phyloP scores from a whole-genome alignment of 106 monocot species.

The Cymbidium sinense region DNA sequence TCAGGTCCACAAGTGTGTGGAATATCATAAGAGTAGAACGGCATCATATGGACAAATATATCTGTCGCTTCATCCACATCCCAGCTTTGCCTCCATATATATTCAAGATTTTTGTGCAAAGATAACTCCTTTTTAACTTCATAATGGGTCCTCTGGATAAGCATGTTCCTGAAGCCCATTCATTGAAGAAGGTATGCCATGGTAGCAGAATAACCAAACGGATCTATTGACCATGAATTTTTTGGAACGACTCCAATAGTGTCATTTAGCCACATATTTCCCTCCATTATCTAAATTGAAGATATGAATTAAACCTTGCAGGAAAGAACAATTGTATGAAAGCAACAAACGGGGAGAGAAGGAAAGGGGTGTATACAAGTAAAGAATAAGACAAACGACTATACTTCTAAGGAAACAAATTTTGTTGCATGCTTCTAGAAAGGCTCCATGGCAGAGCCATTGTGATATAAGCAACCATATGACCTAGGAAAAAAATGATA shows the following conservation, averaged over 20 bases:
- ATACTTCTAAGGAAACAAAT: too few species aligned
- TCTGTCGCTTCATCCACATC: conserved; percentile 85
- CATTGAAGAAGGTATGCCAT: conserved; percentile 90
- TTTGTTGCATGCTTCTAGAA: too few species aligned
- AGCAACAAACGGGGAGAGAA: neutral
- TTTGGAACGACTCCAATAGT: conserved; percentile 84
- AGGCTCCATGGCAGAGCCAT: too few species aligned
- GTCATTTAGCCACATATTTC: conserved; percentile 91
- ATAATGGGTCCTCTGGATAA: conserved; percentile 97
- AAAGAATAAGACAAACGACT: too few species aligned
- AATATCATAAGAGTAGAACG: conserved; percentile 98
- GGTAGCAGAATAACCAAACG: conserved; percentile 95
- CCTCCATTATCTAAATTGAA: conserved; percentile 75
- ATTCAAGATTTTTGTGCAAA: conserved; percentile 74
- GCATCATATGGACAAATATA: conserved; percentile 99
- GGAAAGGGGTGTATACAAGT: neutral
- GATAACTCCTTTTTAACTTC: conserved; percentile 94
- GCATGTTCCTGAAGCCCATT: conserved; percentile 96
- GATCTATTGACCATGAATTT: conserved; percentile 97
- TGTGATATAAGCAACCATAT: too few species aligned
- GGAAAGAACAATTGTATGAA: neutral
- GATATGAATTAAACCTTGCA: neutral
- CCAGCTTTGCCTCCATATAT: conserved; percentile 93
- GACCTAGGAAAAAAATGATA: too few species aligned
- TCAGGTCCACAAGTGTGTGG: conserved; percentile 98